Percentiles rank a stretch among this genome's conserved stretches.
Evolutionary conservation across 805 yeast species (phyloP).

Genomic region (Metschnikowia aberdeeniae): DNA sequence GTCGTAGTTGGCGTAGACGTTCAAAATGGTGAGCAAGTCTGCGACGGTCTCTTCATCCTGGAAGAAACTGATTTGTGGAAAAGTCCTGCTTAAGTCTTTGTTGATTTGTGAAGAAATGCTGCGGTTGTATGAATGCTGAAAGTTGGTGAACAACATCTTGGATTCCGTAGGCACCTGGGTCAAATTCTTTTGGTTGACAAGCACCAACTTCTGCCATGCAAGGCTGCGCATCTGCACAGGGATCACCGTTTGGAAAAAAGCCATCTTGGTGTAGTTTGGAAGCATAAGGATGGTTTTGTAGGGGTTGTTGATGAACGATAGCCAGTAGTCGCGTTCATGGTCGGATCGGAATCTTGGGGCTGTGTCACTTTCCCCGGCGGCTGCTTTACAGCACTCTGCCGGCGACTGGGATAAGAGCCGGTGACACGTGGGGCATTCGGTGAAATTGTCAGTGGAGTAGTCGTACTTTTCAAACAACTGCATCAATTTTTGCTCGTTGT

Average conservation of each 20-base stretch:
- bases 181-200: constrained; percentile 25
- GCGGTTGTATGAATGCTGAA: constrained; percentile 40
- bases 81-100: constrained; percentile 58
- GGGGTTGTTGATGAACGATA: constrained; percentile 41
- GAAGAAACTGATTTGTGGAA: constrained; percentile 52
- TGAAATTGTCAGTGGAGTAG: constrained; percentile 10
- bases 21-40: constrained; percentile 50
- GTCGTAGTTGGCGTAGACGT: constrained; percentile 62
- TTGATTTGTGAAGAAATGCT: constrained; percentile 43
- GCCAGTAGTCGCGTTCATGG: constrained; percentile 40
- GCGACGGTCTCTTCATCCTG: constrained; percentile 38
- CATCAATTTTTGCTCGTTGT: constrained; percentile 2
- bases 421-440: constrained; percentile 13
- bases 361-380: constrained; percentile 3
- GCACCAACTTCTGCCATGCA: constrained; percentile 42
- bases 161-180: constrained; percentile 33
- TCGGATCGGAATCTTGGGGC: constrained; percentile 8
- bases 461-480: constrained; percentile 11
- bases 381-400: constrained; percentile 9
- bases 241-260: constrained; percentile 41
- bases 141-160: constrained; percentile 31
- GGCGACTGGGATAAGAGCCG: constrained; percentile 2
- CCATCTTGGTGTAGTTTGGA: constrained; percentile 45
- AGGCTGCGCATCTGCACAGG: constrained; percentile 41
- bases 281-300: constrained; percentile 42